Evolutionary conservation across 1,139 yeast genomes (phyloP), one percentile per base, ranked within the genome.

Genomic region (Yamadazyma trypodendri): DNA sequence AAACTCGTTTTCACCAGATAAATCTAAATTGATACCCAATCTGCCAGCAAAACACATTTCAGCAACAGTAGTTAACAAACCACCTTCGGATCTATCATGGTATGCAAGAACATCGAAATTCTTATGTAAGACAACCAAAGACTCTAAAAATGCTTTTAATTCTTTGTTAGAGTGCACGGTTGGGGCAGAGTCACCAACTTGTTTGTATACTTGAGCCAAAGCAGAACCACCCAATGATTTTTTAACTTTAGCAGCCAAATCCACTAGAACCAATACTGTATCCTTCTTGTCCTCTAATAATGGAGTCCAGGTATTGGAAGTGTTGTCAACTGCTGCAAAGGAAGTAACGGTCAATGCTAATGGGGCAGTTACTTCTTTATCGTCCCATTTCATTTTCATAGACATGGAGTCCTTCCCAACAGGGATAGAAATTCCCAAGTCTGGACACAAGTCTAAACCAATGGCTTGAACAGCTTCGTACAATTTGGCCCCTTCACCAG

Each of bases 371-470:
- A 94, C 97, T 63, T 88, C 95, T 55, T 84, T 86, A 48, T 81
- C 79, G 42, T 78, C 92, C 98, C 98, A 94, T 58, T 85, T 84
- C 98, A 94, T 94, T 68, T 89, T 89, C 98, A 94, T 90, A 21
- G 97, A 90, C 97, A 92, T 89, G 35, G 97, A 90, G 63, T 94
- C 99, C 68, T 94, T 94, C 52, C 99, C 99, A 30, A 94, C 98
- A 12, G 99, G 99, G 42, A 94, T 89, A 17, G 95, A 74, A 46
- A 94, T 68, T 33, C 95, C 97, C 47, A 94, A 75, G 42, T 79
- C 92, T 24, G 98, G 97, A 65, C 98, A 94, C 54, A 94, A 75
- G 50, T 89, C 97, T 57, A 90, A 61, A 50, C 97, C 97, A 55
- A 94, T 82, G 4, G 98, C 97, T 65, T 89, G 92, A 35, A 94